Percentiles rank a stretch among this genome's conserved stretches.
phyloP scores from a whole-genome alignment of 2,329 filamentous ascomycete species.

The Cladorrhinum sp. region DNA sequence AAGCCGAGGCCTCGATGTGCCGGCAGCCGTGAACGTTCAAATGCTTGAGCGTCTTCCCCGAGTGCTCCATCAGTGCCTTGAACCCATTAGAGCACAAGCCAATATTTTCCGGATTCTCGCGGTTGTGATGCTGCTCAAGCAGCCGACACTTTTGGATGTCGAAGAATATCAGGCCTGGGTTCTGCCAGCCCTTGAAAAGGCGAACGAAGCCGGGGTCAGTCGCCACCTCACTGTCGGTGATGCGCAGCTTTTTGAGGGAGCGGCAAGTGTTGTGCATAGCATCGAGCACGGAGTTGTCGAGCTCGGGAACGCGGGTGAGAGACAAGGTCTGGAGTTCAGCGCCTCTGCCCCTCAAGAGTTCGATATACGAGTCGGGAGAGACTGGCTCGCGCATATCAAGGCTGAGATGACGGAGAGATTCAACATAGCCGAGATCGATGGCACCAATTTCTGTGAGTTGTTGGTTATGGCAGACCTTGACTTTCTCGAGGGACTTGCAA shows the following conservation, averaged over 20 bases:
- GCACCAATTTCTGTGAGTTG: slow-evolving; percentile 66
- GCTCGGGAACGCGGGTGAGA: slow-evolving; percentile 63
- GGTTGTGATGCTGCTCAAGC: slow-evolving; percentile 67
- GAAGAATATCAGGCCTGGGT: slow-evolving; percentile 65
- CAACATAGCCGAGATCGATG: slow-evolving; percentile 58
- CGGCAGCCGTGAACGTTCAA: slow-evolving; percentile 83
- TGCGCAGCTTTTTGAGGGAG: slow-evolving; percentile 70
- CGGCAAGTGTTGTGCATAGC: slow-evolving; percentile 68
- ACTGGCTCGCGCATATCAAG: slow-evolving; percentile 62
- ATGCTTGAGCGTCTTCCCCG: slow-evolving; percentile 60
- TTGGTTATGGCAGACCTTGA: slow-evolving; percentile 82
- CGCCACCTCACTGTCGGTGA: slow-evolving; percentile 72
- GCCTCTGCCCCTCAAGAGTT: slow-evolving; percentile 62
- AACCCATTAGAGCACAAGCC: slow-evolving; percentile 77
- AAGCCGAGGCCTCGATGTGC: slow-evolving; percentile 69
- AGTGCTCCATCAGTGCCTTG: slow-evolving; percentile 79
- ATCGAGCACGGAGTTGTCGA: slow-evolving; percentile 67
- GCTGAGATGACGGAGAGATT: slow-evolving; percentile 69
- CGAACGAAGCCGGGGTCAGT: slow-evolving; percentile 70
- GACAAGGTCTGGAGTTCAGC: slow-evolving; percentile 71
- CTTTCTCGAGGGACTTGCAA: slow-evolving; percentile 66
- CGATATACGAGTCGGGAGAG: slow-evolving; percentile 54
- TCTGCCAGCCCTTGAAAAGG: slow-evolving; percentile 75
- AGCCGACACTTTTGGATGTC: slow-evolving; percentile 78
- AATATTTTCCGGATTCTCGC: slow-evolving; percentile 61